Evolutionary conservation across 495 filamentous ascomycete species (phyloP).

Genomic region (Talaromyces stipitatus): DNA sequence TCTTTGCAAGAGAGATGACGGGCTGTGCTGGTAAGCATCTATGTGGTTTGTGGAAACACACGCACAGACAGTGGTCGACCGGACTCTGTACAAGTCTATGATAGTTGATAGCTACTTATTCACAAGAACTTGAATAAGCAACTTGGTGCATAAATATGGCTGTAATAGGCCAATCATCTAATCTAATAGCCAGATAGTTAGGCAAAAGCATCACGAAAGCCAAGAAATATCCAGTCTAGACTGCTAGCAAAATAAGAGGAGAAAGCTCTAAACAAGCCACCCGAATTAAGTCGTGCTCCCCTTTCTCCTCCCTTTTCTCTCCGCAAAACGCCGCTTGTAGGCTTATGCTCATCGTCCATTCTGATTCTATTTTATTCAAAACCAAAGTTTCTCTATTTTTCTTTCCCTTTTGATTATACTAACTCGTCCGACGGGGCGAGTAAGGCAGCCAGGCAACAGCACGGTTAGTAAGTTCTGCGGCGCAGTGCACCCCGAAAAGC

Average conservation of each 20-base stretch:
- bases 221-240: background rate
- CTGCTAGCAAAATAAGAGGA: background rate
- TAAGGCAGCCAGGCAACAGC: background rate
- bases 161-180: background rate
- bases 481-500: background rate
- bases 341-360: background rate
- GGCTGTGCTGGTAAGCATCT: too few species aligned
- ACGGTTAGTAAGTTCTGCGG: background rate
- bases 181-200: too few species aligned
- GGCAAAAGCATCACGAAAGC: background rate
- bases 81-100: too few species aligned
- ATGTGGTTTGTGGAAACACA: too few species aligned
- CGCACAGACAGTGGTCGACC: too few species aligned
- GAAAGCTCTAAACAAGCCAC: constrained; percentile 2
- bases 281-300: constrained; percentile 1
- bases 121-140: too few species aligned
- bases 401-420: background rate
- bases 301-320: background rate
- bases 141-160: too few species aligned
- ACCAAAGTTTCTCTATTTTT: background rate
- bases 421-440: background rate
- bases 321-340: background rate
- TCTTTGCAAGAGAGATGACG: too few species aligned
- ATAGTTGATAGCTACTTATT: too few species aligned
- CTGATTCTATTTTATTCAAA: background rate